phyloP scores from a whole-genome alignment of 495 filamentous ascomycete genomes.

The Penicillium chermesinum region DNA sequence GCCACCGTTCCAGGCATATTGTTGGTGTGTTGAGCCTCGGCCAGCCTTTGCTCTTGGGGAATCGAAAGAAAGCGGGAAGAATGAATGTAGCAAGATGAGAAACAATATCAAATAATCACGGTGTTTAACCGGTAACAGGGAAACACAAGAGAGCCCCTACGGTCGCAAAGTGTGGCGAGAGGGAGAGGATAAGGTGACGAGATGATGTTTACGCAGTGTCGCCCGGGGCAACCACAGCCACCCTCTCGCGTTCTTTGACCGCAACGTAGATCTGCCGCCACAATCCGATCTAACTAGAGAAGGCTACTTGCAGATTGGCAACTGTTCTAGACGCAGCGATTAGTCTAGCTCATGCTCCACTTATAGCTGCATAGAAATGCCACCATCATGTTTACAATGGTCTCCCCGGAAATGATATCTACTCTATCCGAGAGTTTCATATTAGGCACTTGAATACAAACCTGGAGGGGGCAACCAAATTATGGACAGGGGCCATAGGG shows the following conservation, averaged over 20 bases:
- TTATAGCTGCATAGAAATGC: too few relatives aligned
- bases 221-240: conserved; percentile 40
- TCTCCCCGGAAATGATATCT: too few relatives aligned
- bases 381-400: too few relatives aligned
- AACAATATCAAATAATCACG: background rate
- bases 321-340: too few relatives aligned
- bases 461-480: too few relatives aligned
- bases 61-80: conserved; percentile 10
- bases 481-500: too few relatives aligned
- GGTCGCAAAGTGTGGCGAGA: conserved; percentile 28
- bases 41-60: conserved; percentile 38
- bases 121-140: background rate
- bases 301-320: too few relatives aligned
- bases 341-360: too few relatives aligned
- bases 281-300: too few relatives aligned
- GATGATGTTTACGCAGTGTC: conserved; percentile 41
- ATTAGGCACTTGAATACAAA: too few relatives aligned
- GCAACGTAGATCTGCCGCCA: conserved; percentile 3
- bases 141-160: conserved; percentile 18
- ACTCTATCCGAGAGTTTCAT: too few relatives aligned
- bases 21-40: conserved; percentile 34
- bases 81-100: conserved; percentile 2
- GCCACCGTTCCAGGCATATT: conserved; percentile 58
- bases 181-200: conserved; percentile 14
- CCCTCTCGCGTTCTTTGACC: conserved; percentile 5